These are phyloP conservation scores for Seiridium cupressi DNA, from an alignment of 2,329 filamentous ascomycete species.

Conservation along the genomic window DNA sequence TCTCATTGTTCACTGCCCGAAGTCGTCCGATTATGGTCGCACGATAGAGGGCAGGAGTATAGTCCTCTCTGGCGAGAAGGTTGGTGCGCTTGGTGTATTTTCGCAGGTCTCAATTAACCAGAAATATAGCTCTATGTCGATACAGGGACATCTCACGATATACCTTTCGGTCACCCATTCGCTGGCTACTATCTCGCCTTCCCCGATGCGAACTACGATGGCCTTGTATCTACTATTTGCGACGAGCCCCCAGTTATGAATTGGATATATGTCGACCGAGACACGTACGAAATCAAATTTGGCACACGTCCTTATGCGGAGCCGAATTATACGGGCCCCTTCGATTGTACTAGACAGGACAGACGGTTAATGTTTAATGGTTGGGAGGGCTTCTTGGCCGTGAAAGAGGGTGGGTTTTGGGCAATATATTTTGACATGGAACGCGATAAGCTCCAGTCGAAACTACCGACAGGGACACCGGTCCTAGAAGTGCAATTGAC, in stretches of 20 bases:
- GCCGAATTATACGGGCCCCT: slow-evolving; percentile 41
- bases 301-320: slow-evolving; percentile 40
- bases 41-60: slow-evolving; percentile 42
- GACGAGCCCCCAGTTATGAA: slow-evolving; percentile 48
- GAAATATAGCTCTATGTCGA: slow-evolving; percentile 43
- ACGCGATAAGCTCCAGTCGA: slow-evolving; percentile 38
- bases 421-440: slow-evolving; percentile 45
- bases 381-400: slow-evolving; percentile 49
- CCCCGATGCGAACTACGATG: slow-evolving; percentile 42
- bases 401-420: slow-evolving; percentile 42
- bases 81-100: slow-evolving; percentile 12
- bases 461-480: slow-evolving; percentile 40
- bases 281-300: slow-evolving; percentile 43
- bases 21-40: slow-evolving; percentile 41
- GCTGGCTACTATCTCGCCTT: slow-evolving; percentile 57
- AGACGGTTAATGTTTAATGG: slow-evolving; percentile 44
- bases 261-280: slow-evolving; percentile 46
- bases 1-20: slow-evolving; percentile 43
- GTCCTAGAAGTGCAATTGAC: slow-evolving; percentile 54
- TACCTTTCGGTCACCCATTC: slow-evolving; percentile 42
- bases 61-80: slow-evolving; percentile 42
- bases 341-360: slow-evolving; percentile 50
- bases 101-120: background rate
- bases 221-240: slow-evolving; percentile 45
- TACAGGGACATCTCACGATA: slow-evolving; percentile 34